A percentile compares a stretch with the other conserved stretches of the same genome.
These are phyloP conservation scores for Talaromyces thailandensis DNA, from an alignment of 495 filamentous ascomycete genomes.

Conservation along the genomic window DNA sequence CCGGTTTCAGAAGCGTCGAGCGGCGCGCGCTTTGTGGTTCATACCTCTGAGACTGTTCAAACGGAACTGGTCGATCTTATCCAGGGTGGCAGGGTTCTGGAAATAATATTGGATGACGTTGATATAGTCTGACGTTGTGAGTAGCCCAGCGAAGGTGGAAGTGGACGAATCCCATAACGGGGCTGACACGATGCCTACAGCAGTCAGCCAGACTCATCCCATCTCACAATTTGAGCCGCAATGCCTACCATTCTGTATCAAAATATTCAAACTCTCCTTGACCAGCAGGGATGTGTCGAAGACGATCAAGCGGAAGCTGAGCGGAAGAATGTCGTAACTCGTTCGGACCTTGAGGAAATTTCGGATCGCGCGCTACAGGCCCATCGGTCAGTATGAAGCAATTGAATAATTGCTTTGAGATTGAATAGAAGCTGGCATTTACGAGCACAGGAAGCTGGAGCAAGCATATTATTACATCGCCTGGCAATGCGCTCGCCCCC, in stretches of 20 bases:
- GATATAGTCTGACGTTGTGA: slow-evolving; percentile 94
- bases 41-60: slow-evolving; percentile 85
- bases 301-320: slow-evolving; percentile 92
- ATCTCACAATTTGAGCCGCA: slow-evolving; percentile 5
- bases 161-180: slow-evolving; percentile 95
- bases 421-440: background rate
- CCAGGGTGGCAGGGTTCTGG: slow-evolving; percentile 87
- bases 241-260: slow-evolving; percentile 87
- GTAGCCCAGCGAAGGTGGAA: slow-evolving; percentile 85
- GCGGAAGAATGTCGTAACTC: slow-evolving; percentile 96
- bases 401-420: slow-evolving; percentile 8
- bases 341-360: slow-evolving; percentile 95
- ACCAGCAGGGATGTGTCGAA: slow-evolving; percentile 92
- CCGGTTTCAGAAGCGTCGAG: background rate
- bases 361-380: slow-evolving; percentile 70
- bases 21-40: background rate
- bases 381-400: background rate
- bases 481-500: background rate
- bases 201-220: slow-evolving; percentile 1
- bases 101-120: slow-evolving; percentile 99
- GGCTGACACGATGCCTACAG: slow-evolving; percentile 88
- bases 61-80: slow-evolving; percentile 87
- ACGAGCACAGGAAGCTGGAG: background rate
- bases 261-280: slow-evolving; percentile 91
- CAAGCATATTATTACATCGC: background rate